Conservation (phyloP, 257 asterid genomes). For the Solanum tacnaense region DNA sequence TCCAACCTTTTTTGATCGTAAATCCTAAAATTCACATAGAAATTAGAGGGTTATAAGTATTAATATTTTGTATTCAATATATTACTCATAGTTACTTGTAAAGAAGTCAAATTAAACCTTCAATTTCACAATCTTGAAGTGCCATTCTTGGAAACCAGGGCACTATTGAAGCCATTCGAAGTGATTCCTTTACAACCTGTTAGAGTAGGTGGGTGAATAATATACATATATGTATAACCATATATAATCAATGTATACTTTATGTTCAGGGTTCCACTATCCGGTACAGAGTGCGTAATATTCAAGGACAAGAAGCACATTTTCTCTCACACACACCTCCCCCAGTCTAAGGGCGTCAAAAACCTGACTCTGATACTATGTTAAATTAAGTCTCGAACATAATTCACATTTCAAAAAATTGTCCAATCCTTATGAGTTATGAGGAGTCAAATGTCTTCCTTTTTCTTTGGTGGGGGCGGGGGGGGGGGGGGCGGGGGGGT, state of each 20-base stretch:
- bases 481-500: no score
- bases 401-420: no score
- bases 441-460: not conserved
- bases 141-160: constrained; percentile 1
- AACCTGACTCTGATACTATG: no score
- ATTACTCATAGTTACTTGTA: not conserved
- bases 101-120: not conserved
- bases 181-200: not conserved
- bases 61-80: not conserved
- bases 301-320: not conserved
- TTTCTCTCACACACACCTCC: not conserved
- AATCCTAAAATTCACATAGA: not conserved
- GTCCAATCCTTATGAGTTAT: no score
- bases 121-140: not conserved
- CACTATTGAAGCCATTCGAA: not conserved
- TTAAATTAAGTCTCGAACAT: no score
- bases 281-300: no score
- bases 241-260: not conserved
- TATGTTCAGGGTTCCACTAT: not conserved
- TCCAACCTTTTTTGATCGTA: not conserved
- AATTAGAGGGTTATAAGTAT: not conserved
- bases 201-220: not conserved
- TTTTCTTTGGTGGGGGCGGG: not conserved
- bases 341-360: not conserved
- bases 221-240: not conserved